Conservation (phyloP, 441 rosid species). For the Jatropha podagrica region DNA sequence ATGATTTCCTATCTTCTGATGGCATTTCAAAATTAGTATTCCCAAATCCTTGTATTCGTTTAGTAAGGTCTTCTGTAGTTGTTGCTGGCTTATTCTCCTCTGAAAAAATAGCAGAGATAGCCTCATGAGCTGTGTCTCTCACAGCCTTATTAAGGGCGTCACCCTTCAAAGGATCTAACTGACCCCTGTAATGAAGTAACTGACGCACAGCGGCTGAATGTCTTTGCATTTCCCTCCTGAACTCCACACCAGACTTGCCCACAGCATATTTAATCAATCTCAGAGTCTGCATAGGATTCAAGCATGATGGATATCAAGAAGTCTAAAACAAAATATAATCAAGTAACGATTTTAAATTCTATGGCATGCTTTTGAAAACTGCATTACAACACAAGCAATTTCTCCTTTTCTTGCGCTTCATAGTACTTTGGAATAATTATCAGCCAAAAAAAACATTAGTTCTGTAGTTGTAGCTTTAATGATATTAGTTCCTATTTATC, state of each 20-base stretch:
- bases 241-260: conserved; percentile 91
- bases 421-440: neutral
- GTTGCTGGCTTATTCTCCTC: conserved; percentile 68
- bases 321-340: neutral
- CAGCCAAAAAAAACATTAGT: neutral
- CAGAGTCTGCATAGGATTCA: conserved; percentile 58
- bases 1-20: conserved; percentile 82
- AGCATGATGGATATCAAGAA: conserved; percentile 16
- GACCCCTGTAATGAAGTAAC: conserved; percentile 86
- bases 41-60: conserved; percentile 93
- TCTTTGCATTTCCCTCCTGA: conserved; percentile 97
- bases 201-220: conserved; percentile 88
- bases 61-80: conserved; percentile 56
- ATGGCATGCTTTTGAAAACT: neutral
- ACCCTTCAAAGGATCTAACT: conserved; percentile 83
- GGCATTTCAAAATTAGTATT: conserved; percentile 76
- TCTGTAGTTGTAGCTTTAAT: neutral
- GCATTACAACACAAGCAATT: neutral
- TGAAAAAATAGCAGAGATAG: conserved; percentile 76
- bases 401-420: neutral
- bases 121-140: conserved; percentile 91
- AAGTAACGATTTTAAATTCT: neutral
- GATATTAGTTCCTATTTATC: neutral
- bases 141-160: conserved; percentile 97
- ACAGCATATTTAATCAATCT: conserved; percentile 86